Conservation (phyloP, 148 eudicot genomes). For the Vaccinium myrtillus region DNA sequence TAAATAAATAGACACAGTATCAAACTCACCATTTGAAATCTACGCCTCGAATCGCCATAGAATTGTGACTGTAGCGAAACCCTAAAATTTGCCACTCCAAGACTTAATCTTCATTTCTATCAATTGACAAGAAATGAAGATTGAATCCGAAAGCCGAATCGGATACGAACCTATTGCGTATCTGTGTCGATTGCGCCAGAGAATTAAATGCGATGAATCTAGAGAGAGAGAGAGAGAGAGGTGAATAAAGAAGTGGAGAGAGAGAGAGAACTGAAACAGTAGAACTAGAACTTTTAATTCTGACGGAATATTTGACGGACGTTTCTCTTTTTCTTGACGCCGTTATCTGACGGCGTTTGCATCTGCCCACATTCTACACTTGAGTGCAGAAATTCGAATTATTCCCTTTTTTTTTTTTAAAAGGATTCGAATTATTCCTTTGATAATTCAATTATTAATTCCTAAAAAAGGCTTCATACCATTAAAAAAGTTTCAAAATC, state of each 20-base stretch:
- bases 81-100: constrained; percentile 11
- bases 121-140: not conserved
- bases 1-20: not conserved
- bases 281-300: not conserved
- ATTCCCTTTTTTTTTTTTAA: too few species aligned
- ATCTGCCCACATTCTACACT: not conserved
- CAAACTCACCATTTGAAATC: constrained; percentile 79
- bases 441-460: too few species aligned
- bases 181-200: not conserved
- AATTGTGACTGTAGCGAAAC: not conserved
- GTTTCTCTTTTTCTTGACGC: not conserved
- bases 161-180: not conserved
- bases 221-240: constrained; percentile 15
- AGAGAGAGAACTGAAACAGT: constrained; percentile 10
- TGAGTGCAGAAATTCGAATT: too few species aligned
- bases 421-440: too few species aligned
- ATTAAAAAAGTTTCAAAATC: too few species aligned
- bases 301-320: constrained; percentile 16
- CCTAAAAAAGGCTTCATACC: too few species aligned
- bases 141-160: constrained; percentile 11
- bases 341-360: constrained; percentile 16
- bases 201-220: not conserved
- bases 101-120: not conserved
- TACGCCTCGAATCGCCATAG: constrained; percentile 61
- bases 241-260: not conserved